Percentiles rank a stretch among this genome's conserved stretches.
phyloP scores from a whole-genome alignment of 805 yeast genomes.

The Metschnikowia hibisci region DNA sequence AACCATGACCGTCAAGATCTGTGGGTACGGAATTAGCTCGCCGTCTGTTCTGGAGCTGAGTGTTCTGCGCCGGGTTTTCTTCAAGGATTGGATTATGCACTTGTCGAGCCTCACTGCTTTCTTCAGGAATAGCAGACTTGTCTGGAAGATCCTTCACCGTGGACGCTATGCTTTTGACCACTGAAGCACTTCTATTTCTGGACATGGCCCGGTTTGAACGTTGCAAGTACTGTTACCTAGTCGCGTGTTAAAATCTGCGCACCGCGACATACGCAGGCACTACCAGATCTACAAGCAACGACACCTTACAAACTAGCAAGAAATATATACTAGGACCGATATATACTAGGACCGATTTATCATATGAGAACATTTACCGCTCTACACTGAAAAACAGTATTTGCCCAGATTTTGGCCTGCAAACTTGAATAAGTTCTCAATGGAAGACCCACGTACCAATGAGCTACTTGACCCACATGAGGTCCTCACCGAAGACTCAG shows the following conservation, averaged over 20 bases:
- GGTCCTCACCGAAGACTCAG: slow-evolving; percentile 35
- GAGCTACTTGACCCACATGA: slow-evolving; percentile 22
- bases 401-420: no score
- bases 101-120: slow-evolving; percentile 15
- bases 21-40: slow-evolving; percentile 1
- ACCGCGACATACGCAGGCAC: slow-evolving; percentile 3
- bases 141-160: slow-evolving; percentile 42
- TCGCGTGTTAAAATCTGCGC: slow-evolving; percentile 7
- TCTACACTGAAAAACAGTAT: no score
- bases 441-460: slow-evolving; percentile 33
- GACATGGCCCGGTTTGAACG: slow-evolving; percentile 23
- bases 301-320: no score
- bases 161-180: slow-evolving; percentile 58
- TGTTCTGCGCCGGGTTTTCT: background rate
- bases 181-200: slow-evolving; percentile 55
- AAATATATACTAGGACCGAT: no score
- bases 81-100: slow-evolving; percentile 14
- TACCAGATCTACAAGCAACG: background rate
- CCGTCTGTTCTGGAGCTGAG: background rate
- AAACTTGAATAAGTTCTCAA: background rate
- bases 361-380: no score
- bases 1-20: background rate
- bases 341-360: no score
- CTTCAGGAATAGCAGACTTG: slow-evolving; percentile 21
- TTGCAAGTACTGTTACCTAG: background rate